Conservation (phyloP, 2,329 filamentous ascomycete genomes). For the Diaporthe aspalathi region DNA sequence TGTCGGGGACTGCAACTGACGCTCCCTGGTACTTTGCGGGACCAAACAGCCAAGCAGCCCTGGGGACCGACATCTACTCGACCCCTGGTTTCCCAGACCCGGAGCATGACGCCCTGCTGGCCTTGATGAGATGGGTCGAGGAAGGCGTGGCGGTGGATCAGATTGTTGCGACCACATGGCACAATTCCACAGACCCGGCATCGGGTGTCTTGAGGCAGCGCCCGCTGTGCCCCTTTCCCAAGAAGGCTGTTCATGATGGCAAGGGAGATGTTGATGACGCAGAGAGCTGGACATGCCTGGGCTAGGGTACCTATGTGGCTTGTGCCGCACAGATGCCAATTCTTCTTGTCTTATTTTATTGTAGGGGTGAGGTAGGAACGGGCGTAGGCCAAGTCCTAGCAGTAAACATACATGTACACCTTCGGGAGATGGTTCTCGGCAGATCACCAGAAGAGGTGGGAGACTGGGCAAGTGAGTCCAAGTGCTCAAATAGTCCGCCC, state of each 20-base stretch:
- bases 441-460: too few relatives aligned
- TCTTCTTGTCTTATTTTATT: too few relatives aligned
- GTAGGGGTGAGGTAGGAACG: too few relatives aligned
- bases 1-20: conserved; percentile 47
- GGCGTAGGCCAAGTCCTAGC: too few relatives aligned
- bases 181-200: conserved; percentile 30
- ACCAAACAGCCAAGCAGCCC: conserved; percentile 44
- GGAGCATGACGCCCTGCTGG: conserved; percentile 47
- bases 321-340: neutral
- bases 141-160: conserved; percentile 38
- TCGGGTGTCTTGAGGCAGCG: conserved; percentile 43
- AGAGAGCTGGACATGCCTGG: conserved; percentile 34
- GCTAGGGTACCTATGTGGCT: neutral
- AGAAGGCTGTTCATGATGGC: conserved; percentile 37
- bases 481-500: neutral
- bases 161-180: conserved; percentile 42
- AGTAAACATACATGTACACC: too few relatives aligned
- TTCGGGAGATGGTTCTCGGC: too few relatives aligned
- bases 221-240: conserved; percentile 45
- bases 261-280: conserved; percentile 33
- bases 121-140: conserved; percentile 44
- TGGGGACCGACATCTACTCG: conserved; percentile 46
- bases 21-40: conserved; percentile 52
- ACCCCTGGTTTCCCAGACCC: conserved; percentile 51
- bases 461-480: neutral